Base-by-base conservation (phyloP, 306 rosid genomes). In the Mucuna pruriens region DNA sequence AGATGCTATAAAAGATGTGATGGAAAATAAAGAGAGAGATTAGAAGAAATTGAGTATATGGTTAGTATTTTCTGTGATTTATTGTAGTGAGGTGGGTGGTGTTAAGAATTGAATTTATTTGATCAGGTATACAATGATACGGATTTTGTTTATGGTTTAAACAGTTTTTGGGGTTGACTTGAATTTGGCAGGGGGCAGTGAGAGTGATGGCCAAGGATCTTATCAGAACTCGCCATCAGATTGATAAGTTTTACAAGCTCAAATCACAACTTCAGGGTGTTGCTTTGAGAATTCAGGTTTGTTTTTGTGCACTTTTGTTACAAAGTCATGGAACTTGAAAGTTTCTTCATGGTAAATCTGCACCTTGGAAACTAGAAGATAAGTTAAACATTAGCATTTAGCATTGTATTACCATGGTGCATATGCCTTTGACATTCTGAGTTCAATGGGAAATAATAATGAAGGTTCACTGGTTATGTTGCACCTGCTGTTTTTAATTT, bases 151-250 rank as follows among this genome's bases (percentile, higher is more conserved):
- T 69, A 9, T 64, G 78, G 72, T 74, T 68, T 15, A 69, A 61
- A 61, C 8, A 15, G 75, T 62, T 66, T 74, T 49, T 82, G 80
- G 63, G 42, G 52, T 73, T 46, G 73, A 51, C 38, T 67, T 65
- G 48, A 67, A 71, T 74, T 70, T 86, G 74, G 76, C 81, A 92
- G 95, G 97, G 95, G 55, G 95, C 92, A 55, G 92, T 94, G 33
- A 91, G 86, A 86, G 94, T 94, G 67, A 94, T 94, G 98, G 97
- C 98, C 1, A 94, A 94, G 76, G 97, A 94, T 82, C 98, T 94
- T 36, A 92, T 94, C 78, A 90, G 97, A 82, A 94, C 97, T 15
- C 89, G 98, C 31, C 98, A 94, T 87, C 98, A 94, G 87, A 83
- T 94, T 82, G 98, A 92, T 65, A 94, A 94, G 77, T 91, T 91